Percentiles rank a stretch among this genome's conserved stretches.
phyloP scores from a whole-genome alignment of 176 grass and related monocot species.

The Cenchrus americanus region DNA sequence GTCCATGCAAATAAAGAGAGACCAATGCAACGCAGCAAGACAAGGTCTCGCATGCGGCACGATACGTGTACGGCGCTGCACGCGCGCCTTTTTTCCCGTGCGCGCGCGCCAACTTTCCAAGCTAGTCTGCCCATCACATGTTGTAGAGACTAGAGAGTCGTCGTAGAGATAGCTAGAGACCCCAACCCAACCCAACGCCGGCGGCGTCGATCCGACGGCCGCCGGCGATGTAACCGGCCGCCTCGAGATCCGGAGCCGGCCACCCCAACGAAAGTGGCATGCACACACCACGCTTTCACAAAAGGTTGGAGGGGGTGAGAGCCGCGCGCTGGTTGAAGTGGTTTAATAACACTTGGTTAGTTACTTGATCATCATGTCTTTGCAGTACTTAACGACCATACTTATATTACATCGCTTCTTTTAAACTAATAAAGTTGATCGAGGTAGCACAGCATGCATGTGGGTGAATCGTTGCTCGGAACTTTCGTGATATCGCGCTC shows the following conservation, averaged over 20 bases:
- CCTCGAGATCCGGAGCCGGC: slow-evolving; percentile 54
- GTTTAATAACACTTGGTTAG: slow-evolving; percentile 34
- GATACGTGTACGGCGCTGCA: slow-evolving; percentile 7
- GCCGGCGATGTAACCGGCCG: neutral
- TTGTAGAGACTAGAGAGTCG: too few species aligned
- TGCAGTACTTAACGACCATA: neutral
- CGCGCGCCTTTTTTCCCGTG: slow-evolving; percentile 54
- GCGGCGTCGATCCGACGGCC: slow-evolving; percentile 36
- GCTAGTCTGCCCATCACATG: slow-evolving; percentile 16
- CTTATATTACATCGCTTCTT: too few species aligned
- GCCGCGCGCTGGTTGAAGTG: neutral
- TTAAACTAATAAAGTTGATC: neutral
- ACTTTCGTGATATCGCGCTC: slow-evolving; percentile 41
- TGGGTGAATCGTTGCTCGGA: slow-evolving; percentile 38
- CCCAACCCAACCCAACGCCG: neutral
- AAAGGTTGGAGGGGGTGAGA: slow-evolving; percentile 25
- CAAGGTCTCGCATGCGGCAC: neutral
- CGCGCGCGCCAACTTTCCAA: slow-evolving; percentile 37
- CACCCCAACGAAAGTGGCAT: slow-evolving; percentile 46
- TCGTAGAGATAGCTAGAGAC: too few species aligned
- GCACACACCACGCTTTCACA: slow-evolving; percentile 31
- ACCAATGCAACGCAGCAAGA: neutral
- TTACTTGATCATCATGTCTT: slow-evolving; percentile 23
- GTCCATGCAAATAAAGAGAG: slow-evolving; percentile 47
- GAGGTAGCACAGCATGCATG: neutral